Evolutionary conservation across 1,284 basidiomycete species (phyloP).

Genomic region (Fomitopsis pinicola): DNA sequence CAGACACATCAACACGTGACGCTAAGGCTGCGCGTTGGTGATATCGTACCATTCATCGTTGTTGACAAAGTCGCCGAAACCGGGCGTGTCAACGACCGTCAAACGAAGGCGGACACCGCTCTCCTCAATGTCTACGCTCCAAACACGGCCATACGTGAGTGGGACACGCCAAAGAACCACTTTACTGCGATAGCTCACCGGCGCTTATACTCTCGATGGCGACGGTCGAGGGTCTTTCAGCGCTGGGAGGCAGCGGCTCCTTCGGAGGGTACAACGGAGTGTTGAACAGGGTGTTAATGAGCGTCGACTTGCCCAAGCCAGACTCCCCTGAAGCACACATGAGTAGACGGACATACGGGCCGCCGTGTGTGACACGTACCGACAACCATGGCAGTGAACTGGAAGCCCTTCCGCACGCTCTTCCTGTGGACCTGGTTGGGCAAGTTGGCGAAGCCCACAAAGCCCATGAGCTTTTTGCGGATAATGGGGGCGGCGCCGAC

Average conservation of each 20-base stretch:
- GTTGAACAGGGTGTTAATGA: conserved; percentile 97
- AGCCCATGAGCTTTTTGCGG: conserved; percentile 90
- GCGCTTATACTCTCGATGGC: conserved; percentile 96
- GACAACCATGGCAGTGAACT: conserved; percentile 96
- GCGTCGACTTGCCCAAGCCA: conserved; percentile 94
- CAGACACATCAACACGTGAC: not conserved
- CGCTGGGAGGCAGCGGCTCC: conserved; percentile 76
- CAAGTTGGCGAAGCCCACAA: conserved; percentile 88
- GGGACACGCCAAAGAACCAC: conserved; percentile 12
- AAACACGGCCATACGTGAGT: conserved; percentile 17
- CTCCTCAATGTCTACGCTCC: conserved; percentile 87
- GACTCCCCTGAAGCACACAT: conserved; percentile 74
- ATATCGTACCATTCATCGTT: conserved; percentile 83
- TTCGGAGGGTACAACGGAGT: conserved; percentile 90
- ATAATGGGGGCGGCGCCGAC: conserved; percentile 59
- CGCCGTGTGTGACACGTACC: conserved; percentile 54
- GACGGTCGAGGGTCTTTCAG: conserved; percentile 88
- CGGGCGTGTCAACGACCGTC: conserved; percentile 97
- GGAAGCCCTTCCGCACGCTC: conserved; percentile 94
- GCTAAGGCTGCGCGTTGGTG: not conserved
- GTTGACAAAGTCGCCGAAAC: conserved; percentile 97
- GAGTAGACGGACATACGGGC: not conserved
- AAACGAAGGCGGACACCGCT: conserved; percentile 91
- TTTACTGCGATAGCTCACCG: conserved; percentile 48
- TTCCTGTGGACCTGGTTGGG: conserved; percentile 98